Base-by-base conservation (phyloP, 148 eudicot genomes). In the Bassia scoparia region DNA sequence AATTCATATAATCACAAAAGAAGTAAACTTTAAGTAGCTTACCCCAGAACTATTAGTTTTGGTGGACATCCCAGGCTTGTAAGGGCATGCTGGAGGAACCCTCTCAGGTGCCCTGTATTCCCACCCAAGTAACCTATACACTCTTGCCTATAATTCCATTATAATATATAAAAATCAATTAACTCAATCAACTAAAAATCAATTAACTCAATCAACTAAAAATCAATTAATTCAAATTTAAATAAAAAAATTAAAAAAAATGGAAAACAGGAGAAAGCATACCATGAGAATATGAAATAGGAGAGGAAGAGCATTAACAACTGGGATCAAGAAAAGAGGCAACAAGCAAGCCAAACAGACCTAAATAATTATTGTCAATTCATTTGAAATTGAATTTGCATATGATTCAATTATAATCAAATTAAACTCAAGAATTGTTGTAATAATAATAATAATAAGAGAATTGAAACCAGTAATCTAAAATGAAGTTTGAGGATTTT, bases 101-200 rank as follows among this genome's bases (percentile, higher is more conserved):
- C 90, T 86, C 74, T 76, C 93, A 27, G 98, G 98, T 78, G 81
- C 90, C 68, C 86, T 59, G 65, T 93, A 93, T 70, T 93, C 92
- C 96, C 92, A 88, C 30, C 98, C 98, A 11, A 87, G 62, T 58
- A 93, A 66, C 33, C 86, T 43, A 74, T 93, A 93, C 13, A 93
- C 70, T 82, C 78, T 88, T 27, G 82, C 88, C 98, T 92, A 37
- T 46, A 50, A 68, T 54, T 29, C 6, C 14, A 77, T 7, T 29
- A 7, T 11, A 50, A 66, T 17, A 26, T 11, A 5, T 4, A 43
- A 26, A 14, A 31, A 60, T 61, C 73, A 48, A 61, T 49, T 44
- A 23, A 43, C 43, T 52, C 38, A 8, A 72, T 58, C 38, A 46
- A 75, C 30, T 4, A 43, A 26, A 14, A 31, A 60, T 61, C 73